Evolutionary conservation across 768 basidiomycete species (phyloP), one percentile per base, ranked within the genome.

Genomic region (Lactifluus piperatus): DNA sequence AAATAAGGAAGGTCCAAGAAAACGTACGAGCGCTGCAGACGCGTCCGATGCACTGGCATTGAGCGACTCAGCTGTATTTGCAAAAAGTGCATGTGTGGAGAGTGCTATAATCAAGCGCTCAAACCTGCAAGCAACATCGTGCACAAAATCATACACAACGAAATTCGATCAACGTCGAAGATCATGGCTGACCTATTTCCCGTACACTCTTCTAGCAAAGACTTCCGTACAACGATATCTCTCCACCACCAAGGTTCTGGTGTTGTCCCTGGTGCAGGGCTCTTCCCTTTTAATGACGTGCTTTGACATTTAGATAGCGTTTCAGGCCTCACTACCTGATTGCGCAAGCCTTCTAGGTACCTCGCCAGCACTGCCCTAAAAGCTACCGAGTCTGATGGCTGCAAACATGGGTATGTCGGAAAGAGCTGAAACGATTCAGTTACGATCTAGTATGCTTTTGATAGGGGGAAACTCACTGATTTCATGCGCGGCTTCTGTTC

Each of bases 141-240:
- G 58, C 48, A 36, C 16, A 18, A 27, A 50, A n/a, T n/a, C 48
- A 45, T 32, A 45, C 49, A 55, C n/a, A 56, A 48, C 45, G 44
- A 24, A 22, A 24, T 51, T 41, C 58, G 57, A 44, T 39, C 39
- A 30, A 36, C 6, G 58, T 30, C 10, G 30, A 54, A 26, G 32
- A 27, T 36, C 54, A 24, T 62, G 26, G 60, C 71, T 46, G 50
- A 81, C 81, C 74, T 74, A 55, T 77, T 77, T 24, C 81, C 80
- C 26, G 70, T 64, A 63, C 79, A 82, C 62, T 82, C 81, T 58
- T 82, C 81, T 27, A 82, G 65, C 26, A 82, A 62, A 8, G 81
- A 81, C 63, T 78, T 82, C 29, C 81, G 73, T 4, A 81, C 79
- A 4, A 81, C 71, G 3, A 81, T 74, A 51, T 81, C 78, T 66